Conservation (phyloP, 805 yeast genomes). For the Candida andamanensis region DNA sequence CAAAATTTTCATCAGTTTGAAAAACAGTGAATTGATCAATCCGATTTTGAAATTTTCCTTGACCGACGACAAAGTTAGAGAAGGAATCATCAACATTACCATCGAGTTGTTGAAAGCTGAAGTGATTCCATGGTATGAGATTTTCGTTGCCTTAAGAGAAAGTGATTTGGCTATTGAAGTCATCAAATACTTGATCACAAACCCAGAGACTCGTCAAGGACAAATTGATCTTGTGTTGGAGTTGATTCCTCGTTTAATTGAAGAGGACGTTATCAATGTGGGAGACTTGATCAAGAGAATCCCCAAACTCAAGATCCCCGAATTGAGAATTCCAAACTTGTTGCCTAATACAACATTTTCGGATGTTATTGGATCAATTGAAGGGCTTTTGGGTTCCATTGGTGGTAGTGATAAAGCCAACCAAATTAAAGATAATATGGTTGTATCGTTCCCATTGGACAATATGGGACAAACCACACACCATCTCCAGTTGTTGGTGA, state of each 20-base stretch:
- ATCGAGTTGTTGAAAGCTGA: constrained; percentile 22
- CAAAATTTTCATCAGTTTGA: constrained; percentile 20
- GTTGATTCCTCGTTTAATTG: constrained; percentile 17
- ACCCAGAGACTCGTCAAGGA: constrained; percentile 25
- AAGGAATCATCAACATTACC: constrained; percentile 18
- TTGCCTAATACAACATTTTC: too few relatives aligned
- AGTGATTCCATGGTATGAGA: constrained; percentile 28
- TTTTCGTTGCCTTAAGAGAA: constrained; percentile 24
- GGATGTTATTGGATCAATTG: too few relatives aligned
- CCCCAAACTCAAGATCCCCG: too few relatives aligned
- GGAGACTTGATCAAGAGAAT: constrained; percentile 6
- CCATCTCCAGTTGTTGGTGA: too few relatives aligned
- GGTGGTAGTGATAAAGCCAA: too few relatives aligned
- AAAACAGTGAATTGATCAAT: constrained; percentile 25
- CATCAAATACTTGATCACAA: constrained; percentile 20
- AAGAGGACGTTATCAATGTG: constrained; percentile 9
- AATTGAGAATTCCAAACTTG: too few relatives aligned
- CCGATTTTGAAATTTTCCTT: constrained; percentile 22
- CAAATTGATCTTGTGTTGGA: constrained; percentile 20
- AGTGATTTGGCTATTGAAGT: constrained; percentile 28
- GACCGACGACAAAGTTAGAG: constrained; percentile 25
- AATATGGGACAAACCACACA: too few relatives aligned
- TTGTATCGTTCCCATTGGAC: too few relatives aligned
- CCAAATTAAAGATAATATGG: too few relatives aligned
- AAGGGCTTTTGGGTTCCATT: too few relatives aligned